Base-by-base conservation (phyloP, 2,329 filamentous ascomycete species). In the Plectosphaerella sp. region DNA sequence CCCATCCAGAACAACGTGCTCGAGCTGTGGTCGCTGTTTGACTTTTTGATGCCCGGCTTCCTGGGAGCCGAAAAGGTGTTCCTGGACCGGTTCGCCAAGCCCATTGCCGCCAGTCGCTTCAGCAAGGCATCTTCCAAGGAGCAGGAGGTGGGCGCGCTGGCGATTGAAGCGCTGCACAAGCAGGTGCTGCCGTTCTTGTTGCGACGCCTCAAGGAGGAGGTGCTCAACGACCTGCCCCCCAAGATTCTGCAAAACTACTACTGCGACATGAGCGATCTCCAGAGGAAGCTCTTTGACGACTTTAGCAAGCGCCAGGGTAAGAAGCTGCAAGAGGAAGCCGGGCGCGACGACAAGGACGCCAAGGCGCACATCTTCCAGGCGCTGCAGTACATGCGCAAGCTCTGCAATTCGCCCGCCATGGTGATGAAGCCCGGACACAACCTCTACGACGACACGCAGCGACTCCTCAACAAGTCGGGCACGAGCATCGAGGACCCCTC, bases 211-310 rank as follows among this genome's bases (percentile, higher is more conserved):
- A 99, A 99, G 72, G 94, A 99, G 72, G 94, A 99, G 68, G 94
- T 99, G 16, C 78, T 99, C 54, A 89, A 99, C 61, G 94, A 99
- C 63, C 77, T 99, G 9, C 94, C 94, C 2, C 94, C 94, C 8
- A 99, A 99, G 83, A 99, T 99, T 62, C 75, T 99, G 49, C 94
- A 99, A 67, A 99, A 99, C 70, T 99, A 99, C 74, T 99, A 99
- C 73, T 99, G 94, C 69, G 94, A 99, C 64, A 85, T 96, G 16
- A 96, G 91, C 62, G 94, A 99, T 52, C 75, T 99, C 49, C 94
- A 99, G 69, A 89, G 87, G 74, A 95, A 90, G 67, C 81, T 99
- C 1, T 99, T 99, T 62, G 94, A 97, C 45, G 93, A 97, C 65
- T 99, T 99, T 67, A 89, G 86, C 20, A 95, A 89, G 78, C 95